phyloP scores from a whole-genome alignment of 441 rosid species.

The Corymbia calophylla region DNA sequence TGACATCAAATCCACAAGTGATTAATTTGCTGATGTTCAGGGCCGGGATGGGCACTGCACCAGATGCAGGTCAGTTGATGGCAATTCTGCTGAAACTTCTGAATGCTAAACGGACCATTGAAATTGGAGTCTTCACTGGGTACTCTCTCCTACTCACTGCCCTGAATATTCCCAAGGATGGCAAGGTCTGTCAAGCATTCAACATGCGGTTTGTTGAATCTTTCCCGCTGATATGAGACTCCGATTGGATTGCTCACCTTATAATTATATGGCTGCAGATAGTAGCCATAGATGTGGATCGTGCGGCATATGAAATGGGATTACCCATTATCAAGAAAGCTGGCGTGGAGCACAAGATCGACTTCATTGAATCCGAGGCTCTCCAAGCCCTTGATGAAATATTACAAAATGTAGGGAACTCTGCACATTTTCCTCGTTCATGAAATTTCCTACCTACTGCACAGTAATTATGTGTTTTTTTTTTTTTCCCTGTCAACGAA shows the following conservation, averaged over 20 bases:
- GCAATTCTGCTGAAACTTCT: neutral
- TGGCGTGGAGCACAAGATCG: neutral
- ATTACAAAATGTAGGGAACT: neutral
- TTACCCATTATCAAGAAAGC: neutral
- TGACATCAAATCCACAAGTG: neutral
- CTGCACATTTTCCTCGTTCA: neutral
- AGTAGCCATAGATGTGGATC: neutral
- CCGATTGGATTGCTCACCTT: neutral
- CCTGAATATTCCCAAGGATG: neutral
- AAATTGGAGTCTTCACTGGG: neutral
- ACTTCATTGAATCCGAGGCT: constrained; percentile 2
- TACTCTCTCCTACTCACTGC: neutral
- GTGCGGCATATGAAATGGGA: neutral
- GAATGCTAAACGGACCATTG: neutral
- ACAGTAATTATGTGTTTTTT: neutral
- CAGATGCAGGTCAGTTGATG: neutral
- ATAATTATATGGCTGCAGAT: neutral
- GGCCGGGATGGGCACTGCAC: neutral
- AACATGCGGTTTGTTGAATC: neutral
- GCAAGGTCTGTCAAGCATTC: neutral
- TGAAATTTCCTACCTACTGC: neutral
- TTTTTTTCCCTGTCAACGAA: neutral
- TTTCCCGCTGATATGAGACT: neutral
- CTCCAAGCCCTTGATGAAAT: neutral
- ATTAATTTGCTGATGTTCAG: neutral